phyloP scores from a whole-genome alignment of 805 yeast genomes.

The Cyberlindnera veronae region DNA sequence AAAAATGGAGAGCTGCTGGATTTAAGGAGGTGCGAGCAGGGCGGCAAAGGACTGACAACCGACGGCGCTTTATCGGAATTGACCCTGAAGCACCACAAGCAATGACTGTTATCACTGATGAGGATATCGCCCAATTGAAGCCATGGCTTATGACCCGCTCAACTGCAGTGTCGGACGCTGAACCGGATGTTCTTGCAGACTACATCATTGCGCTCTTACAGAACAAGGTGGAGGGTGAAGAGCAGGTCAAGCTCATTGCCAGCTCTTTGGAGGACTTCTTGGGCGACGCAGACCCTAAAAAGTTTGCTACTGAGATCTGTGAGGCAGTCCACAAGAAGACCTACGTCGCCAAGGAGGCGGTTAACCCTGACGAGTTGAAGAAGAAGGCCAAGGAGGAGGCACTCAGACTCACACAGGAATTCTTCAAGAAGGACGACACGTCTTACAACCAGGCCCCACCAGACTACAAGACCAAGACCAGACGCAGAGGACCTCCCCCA shows the following conservation, averaged over 20 bases:
- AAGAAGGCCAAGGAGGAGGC: slow-evolving; percentile 9
- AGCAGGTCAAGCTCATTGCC: slow-evolving; percentile 31
- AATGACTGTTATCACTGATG: slow-evolving; percentile 5
- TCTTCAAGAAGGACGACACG: slow-evolving; percentile 14
- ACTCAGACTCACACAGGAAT: slow-evolving; percentile 10
- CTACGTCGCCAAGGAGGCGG: not conserved
- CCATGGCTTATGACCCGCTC: slow-evolving; percentile 29
- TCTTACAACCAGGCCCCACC: slow-evolving; percentile 11
- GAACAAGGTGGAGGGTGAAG: slow-evolving; percentile 33
- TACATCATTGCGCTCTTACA: slow-evolving; percentile 41
- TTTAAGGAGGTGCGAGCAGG: too few relatives aligned
- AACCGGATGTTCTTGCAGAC: slow-evolving; percentile 40
- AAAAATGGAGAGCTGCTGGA: too few relatives aligned
- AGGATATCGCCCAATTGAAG: slow-evolving; percentile 18
- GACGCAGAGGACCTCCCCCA: not conserved
- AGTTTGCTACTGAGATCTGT: slow-evolving; percentile 28
- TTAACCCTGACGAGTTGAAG: slow-evolving; percentile 6
- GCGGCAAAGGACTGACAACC: not conserved
- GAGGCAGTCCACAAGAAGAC: slow-evolving; percentile 18
- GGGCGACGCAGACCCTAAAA: slow-evolving; percentile 26
- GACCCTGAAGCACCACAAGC: too few relatives aligned
- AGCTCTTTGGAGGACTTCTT: slow-evolving; percentile 38
- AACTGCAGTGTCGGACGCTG: slow-evolving; percentile 34
- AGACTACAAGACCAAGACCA: slow-evolving; percentile 6
- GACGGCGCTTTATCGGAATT: not conserved